Evolutionary conservation across 2,329 filamentous ascomycete species (phyloP).

Genomic region (Trichoderma simmonsii): DNA sequence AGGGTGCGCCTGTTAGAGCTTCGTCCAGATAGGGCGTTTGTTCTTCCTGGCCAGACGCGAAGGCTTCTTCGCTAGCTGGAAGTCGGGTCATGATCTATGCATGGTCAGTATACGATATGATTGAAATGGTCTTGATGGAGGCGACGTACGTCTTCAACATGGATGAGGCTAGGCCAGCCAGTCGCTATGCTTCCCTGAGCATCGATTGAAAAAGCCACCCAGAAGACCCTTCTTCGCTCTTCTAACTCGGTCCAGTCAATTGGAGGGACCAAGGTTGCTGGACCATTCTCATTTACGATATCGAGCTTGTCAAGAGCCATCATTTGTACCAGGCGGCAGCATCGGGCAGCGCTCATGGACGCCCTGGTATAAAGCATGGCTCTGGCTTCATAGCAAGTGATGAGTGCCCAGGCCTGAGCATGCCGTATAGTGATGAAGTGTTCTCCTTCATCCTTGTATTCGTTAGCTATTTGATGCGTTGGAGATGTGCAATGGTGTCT

Average conservation of each 20-base stretch:
- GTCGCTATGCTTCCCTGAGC: constrained; percentile 84
- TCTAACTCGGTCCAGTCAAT: constrained; percentile 73
- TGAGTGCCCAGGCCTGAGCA: constrained; percentile 75
- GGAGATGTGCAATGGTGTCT: constrained; percentile 5
- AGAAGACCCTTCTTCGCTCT: constrained; percentile 81
- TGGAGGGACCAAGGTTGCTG: constrained; percentile 69
- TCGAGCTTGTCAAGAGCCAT: constrained; percentile 81
- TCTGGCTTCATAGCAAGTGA: constrained; percentile 77
- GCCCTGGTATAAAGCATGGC: constrained; percentile 81
- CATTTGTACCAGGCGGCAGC: constrained; percentile 71
- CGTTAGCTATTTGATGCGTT: not conserved
- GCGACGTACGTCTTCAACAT: constrained; percentile 60
- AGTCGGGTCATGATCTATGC: constrained; percentile 68
- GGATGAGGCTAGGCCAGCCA: constrained; percentile 81
- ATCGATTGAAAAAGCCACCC: constrained; percentile 79
- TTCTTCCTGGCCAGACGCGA: constrained; percentile 62
- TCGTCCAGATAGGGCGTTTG: constrained; percentile 61
- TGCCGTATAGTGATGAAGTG: constrained; percentile 74
- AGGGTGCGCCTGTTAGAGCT: constrained; percentile 57
- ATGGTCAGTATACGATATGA: not conserved
- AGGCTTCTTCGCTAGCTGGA: constrained; percentile 76
- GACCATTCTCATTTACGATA: constrained; percentile 59
- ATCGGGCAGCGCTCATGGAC: constrained; percentile 76
- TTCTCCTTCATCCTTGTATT: constrained; percentile 65
- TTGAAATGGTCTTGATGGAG: too few relatives aligned